Evolutionary conservation across 208 protist species (phyloP), one percentile per base, ranked within the genome.

Genomic region (Naegleria lovaniensis): DNA sequence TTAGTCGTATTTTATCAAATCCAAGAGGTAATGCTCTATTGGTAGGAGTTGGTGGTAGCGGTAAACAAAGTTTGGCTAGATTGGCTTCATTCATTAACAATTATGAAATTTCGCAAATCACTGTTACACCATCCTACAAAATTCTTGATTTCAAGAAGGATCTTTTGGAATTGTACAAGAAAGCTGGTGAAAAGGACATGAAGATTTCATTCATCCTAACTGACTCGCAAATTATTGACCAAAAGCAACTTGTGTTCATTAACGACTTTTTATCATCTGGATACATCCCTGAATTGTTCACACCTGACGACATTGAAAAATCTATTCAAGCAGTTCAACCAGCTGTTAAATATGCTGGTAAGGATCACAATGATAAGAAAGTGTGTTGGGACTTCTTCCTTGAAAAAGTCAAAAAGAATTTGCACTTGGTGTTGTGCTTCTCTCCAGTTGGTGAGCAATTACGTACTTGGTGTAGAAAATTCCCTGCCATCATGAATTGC

Each of bases 31-130:
- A 99, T 91, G 97, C 97, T 39, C 94, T 99, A 90, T 94, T 99
- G 83, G 97, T 98, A 43, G 97, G 97, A 89, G 97, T 98, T 5
- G 97, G 97, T 86, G 97, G 97, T 90, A 97, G 95, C 90, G 97
- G 97, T 55, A 98, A 98, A 92, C 97, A 98, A 94, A 98, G 96
- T 4, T 93, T 98, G 59, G 96, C 97, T 11, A 96, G 97, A 33
- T 94, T 99, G 29, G 96, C 98, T 36, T 97, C 98, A n/a, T 99
- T 96, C 95, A 98, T 99, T 91, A 97, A 97, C 92, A 96, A 95
- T n/a, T 98, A 98, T 90, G 98, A 99, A 91, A 97, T 98, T 90
- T 99, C 97, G 92, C 98, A 99, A 94, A 99, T 99, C 93, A 97
- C 98, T 48, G 96, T 99, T 19, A 98, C 98, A 39, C 96, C 96